Conservation (phyloP, 1,139 yeast genomes). For the Debaryomyces subglobosus region DNA sequence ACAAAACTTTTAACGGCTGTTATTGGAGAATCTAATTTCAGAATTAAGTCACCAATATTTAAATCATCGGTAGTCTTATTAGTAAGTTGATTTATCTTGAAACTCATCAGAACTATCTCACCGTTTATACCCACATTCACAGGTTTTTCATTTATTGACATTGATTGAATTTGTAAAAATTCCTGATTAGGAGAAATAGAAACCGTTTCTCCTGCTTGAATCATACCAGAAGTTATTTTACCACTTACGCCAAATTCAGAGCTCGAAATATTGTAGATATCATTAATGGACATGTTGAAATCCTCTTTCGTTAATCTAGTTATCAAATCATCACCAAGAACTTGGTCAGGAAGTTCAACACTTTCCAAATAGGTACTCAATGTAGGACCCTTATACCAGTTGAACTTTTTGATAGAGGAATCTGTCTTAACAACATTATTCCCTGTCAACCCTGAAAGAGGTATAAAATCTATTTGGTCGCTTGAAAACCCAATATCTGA, state of each 20-base stretch:
- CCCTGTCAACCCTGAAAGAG: conserved; percentile 86
- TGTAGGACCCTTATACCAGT: conserved; percentile 72
- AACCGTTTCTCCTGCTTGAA: conserved; percentile 78
- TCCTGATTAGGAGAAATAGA: conserved; percentile 57
- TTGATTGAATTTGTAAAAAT: conserved; percentile 34
- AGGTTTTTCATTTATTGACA: conserved; percentile 28
- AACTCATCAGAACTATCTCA: conserved; percentile 63
- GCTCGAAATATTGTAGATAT: conserved; percentile 38
- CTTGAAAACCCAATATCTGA: conserved; percentile 61
- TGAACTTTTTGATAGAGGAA: conserved; percentile 28
- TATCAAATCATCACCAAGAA: conserved; percentile 19
- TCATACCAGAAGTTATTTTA: conserved; percentile 70
- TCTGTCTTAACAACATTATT: conserved; percentile 67
- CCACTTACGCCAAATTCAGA: conserved; percentile 63
- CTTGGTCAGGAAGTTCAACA: conserved; percentile 23
- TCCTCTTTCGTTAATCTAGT: conserved; percentile 36
- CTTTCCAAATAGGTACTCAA: conserved; percentile 59
- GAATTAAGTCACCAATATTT: conserved; percentile 70
- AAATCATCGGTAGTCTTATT: conserved; percentile 55
- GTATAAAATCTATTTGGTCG: conserved; percentile 65
- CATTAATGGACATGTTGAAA: conserved; percentile 56
- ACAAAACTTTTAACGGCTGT: conserved; percentile 53
- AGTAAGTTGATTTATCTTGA: conserved; percentile 48
- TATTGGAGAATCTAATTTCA: conserved; percentile 51
- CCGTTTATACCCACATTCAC: conserved; percentile 63